A percentile compares a stretch with the other conserved stretches of the same genome.
These are phyloP conservation scores for Malus orientalis DNA, from an alignment of 306 rosid genomes.

Conservation along the genomic window DNA sequence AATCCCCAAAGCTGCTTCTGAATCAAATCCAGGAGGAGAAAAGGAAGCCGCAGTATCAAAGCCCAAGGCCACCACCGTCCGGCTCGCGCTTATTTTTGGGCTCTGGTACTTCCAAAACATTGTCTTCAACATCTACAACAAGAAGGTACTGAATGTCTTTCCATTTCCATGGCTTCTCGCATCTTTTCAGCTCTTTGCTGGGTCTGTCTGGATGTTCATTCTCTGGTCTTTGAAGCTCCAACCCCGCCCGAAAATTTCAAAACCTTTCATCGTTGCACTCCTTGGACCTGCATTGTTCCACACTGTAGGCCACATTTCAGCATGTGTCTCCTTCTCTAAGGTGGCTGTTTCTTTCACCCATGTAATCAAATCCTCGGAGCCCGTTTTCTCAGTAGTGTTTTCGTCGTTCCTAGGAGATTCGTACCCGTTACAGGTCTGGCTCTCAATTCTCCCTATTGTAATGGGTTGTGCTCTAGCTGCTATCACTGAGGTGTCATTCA, in stretches of 20 bases:
- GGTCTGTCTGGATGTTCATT: constrained; percentile 72
- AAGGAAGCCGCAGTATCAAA: constrained; percentile 14
- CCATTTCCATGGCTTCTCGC: constrained; percentile 96
- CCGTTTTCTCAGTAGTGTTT: constrained; percentile 76
- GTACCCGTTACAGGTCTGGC: constrained; percentile 84
- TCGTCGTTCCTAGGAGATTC: constrained; percentile 67
- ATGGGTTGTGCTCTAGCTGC: constrained; percentile 87
- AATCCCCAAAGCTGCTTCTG: constrained; percentile 40
- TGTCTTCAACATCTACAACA: constrained; percentile 86
- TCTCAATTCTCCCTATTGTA: constrained; percentile 82
- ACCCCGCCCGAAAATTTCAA: constrained; percentile 73
- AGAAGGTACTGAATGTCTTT: constrained; percentile 69
- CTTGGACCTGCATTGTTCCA: constrained; percentile 97
- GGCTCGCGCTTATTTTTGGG: constrained; percentile 73
- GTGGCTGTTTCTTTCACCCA: constrained; percentile 97
- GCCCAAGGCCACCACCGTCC: constrained; percentile 33
- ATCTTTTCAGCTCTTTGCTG: constrained; percentile 86
- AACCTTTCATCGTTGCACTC: constrained; percentile 63
- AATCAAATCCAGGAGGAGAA: constrained; percentile 26
- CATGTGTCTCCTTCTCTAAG: constrained; percentile 89
- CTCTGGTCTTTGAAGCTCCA: constrained; percentile 84
- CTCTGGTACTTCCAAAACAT: constrained; percentile 87
- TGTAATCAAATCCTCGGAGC: constrained; percentile 90
- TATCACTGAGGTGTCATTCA: constrained; percentile 82
- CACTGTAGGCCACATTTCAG: constrained; percentile 93